phyloP scores from a whole-genome alignment of 2,329 filamentous ascomycete species.

The Cercospora sp. region DNA sequence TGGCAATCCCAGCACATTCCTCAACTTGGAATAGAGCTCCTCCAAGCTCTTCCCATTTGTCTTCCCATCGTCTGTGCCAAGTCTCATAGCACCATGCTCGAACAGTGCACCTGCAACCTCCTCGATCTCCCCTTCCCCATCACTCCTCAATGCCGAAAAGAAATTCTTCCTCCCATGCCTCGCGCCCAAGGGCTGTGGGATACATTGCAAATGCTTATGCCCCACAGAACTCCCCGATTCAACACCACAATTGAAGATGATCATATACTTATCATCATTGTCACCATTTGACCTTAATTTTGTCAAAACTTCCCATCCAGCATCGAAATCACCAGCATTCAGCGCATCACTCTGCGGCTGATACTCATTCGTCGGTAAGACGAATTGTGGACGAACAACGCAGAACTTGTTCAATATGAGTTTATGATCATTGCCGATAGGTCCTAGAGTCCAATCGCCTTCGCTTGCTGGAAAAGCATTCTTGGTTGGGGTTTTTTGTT shows the following conservation, averaged over 20 bases:
- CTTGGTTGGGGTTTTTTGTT: constrained; percentile 3
- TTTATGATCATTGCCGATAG: constrained; percentile 36
- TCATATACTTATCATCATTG: constrained; percentile 34
- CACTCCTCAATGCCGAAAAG: constrained; percentile 12
- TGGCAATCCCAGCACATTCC: constrained; percentile 9
- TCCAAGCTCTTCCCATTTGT: background rate
- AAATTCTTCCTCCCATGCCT: constrained; percentile 14
- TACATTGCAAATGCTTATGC: constrained; percentile 50
- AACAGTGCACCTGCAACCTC: constrained; percentile 1
- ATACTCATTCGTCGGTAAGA: constrained; percentile 44
- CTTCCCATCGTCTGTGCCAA: too few species aligned
- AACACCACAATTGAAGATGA: constrained; percentile 50
- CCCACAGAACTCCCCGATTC: constrained; percentile 47
- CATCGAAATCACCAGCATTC: constrained; percentile 40
- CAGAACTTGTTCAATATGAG: constrained; percentile 44
- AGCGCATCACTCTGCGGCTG: constrained; percentile 43
- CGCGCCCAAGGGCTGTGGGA: constrained; percentile 36
- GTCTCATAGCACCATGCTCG: constrained; percentile 10
- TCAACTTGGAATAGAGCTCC: constrained; percentile 27
- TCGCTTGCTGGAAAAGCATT: constrained; percentile 22
- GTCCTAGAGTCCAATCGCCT: constrained; percentile 34
- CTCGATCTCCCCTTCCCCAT: background rate
- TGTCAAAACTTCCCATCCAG: constrained; percentile 42
- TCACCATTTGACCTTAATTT: constrained; percentile 20
- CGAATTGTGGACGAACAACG: constrained; percentile 41